A percentile compares a stretch with the other conserved stretches of the same genome.
Evolutionary conservation across 2,329 filamentous ascomycete species (phyloP).

Genomic region (Colletotrichum lindemuthianum): DNA sequence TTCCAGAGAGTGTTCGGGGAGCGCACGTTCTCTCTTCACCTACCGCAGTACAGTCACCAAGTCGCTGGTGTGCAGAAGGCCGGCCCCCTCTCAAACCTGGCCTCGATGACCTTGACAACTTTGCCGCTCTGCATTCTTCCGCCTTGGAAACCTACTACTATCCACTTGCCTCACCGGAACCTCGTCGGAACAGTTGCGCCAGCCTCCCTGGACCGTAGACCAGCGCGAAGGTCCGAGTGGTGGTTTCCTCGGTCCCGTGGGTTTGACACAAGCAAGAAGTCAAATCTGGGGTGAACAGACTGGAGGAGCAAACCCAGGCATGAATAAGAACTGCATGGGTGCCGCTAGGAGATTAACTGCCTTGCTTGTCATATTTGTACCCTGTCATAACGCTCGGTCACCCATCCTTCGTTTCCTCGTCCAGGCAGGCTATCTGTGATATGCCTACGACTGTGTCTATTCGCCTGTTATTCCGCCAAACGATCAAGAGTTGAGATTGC

Average conservation of each 20-base stretch:
- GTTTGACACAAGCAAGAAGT: slow-evolving; percentile 31
- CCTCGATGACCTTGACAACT: not conserved
- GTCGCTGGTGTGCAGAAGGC: slow-evolving; percentile 5
- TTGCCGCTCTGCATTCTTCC: not conserved
- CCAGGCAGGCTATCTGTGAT: slow-evolving; percentile 11
- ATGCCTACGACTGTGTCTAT: slow-evolving; percentile 4
- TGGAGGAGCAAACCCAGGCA: not conserved
- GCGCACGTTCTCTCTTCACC: slow-evolving; percentile 22
- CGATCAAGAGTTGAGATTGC: not conserved
- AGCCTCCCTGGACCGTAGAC: not conserved
- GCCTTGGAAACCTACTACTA: not conserved
- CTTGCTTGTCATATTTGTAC: not conserved
- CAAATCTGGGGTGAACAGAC: slow-evolving; percentile 2
- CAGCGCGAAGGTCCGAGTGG: slow-evolving; percentile 21
- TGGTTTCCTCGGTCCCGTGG: slow-evolving; percentile 17
- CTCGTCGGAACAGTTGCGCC: not conserved
- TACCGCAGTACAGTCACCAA: not conserved
- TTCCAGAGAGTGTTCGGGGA: not conserved
- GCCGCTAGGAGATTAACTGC: not conserved
- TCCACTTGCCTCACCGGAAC: slow-evolving; percentile 9
- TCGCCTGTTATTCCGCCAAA: not conserved
- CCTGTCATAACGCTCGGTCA: not conserved
- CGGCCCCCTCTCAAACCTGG: not conserved
- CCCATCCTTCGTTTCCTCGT: not conserved
- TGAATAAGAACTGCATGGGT: slow-evolving; percentile 34